phyloP scores from a whole-genome alignment of 306 rosid species.

The Astragalus membranaceus region DNA sequence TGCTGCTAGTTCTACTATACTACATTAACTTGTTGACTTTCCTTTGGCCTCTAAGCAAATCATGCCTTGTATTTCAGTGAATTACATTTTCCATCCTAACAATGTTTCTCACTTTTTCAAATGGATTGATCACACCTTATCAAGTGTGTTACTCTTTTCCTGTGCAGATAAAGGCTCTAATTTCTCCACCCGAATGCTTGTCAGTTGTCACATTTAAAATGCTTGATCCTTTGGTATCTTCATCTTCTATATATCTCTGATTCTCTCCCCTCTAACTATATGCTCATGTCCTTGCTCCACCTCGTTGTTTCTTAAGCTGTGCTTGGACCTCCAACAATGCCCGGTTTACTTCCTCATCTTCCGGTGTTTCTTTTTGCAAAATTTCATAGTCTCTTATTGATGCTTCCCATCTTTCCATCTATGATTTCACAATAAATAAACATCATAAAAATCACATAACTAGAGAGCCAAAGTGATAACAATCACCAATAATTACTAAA shows the following conservation, averaged over 20 bases:
- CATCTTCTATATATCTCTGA: background rate
- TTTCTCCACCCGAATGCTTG: background rate
- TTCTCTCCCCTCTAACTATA: background rate
- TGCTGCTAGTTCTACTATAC: background rate
- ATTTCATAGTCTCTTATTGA: slow-evolving; percentile 65
- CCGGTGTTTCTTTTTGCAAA: slow-evolving; percentile 45
- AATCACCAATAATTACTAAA: too few species aligned
- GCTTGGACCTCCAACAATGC: slow-evolving; percentile 46
- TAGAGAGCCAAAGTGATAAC: background rate
- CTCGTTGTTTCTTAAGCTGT: slow-evolving; percentile 35
- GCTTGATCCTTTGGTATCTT: background rate
- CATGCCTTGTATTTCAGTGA: background rate
- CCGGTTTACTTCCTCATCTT: slow-evolving; percentile 38
- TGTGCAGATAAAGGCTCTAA: background rate
- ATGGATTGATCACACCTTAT: background rate
- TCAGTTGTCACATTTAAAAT: background rate
- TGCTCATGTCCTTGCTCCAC: slow-evolving; percentile 17
- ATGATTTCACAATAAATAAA: slow-evolving; percentile 7
- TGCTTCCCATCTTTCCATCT: slow-evolving; percentile 80
- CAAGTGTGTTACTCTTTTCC: background rate
- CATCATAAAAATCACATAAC: background rate
- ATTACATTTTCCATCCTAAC: background rate
- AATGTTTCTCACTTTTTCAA: background rate
- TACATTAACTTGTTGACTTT: slow-evolving; percentile 1
- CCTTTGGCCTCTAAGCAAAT: background rate